Evolutionary conservation across 2,329 filamentous ascomycete species (phyloP), one percentile per base, ranked within the genome.

Genomic region (Paecilomyces formosus): DNA sequence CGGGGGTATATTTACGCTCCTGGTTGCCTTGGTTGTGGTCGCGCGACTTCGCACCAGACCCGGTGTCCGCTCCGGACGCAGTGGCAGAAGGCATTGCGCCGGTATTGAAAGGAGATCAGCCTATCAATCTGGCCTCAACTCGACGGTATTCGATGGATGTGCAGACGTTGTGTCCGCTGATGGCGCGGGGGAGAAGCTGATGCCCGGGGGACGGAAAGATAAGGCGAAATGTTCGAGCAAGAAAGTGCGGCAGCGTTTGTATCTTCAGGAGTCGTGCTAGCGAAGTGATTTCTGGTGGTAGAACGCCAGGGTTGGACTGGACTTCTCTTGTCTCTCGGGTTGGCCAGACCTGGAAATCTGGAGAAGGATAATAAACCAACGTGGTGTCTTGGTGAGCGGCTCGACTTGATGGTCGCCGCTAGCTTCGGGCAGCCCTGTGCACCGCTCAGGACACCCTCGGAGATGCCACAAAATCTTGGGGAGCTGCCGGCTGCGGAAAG

Each of bases 1-100:
- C 92, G 30, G 85, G 80, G 1, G 94, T 99, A 76, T 86, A 96
- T 71, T 89, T 79, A 58, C 76, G 73, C 21, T 79, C 77, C 66
- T 80, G 78, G 55, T 78, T 80, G 30, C 79, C 79, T 62, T 80
- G 77, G 49, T 77, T 80, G 62, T 80, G 78, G 21, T 79, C 75
- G 62, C 78, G 74, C 54, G 72, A 76, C 64, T 71, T 74, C 55
- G 76, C 74, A 53, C 67, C 60, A 49, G 60, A 60, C 58, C 66
- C 68, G 61, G 73, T 71, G 62, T 79, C 75, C 52, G 73, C 75
- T 59, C 78, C 78, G 59, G 78, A 79, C 51, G 78, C 72, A 56
- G 73, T 75, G 60, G 78, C 76, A 58, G 78, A 75, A 57, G 74
- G 68, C 74, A 76, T 77, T 57, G 57, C 56, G 22, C 52, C 24